Evolutionary conservation across 2,329 filamentous ascomycete species (phyloP).

Genomic region (Sarocladiaceae sp.): DNA sequence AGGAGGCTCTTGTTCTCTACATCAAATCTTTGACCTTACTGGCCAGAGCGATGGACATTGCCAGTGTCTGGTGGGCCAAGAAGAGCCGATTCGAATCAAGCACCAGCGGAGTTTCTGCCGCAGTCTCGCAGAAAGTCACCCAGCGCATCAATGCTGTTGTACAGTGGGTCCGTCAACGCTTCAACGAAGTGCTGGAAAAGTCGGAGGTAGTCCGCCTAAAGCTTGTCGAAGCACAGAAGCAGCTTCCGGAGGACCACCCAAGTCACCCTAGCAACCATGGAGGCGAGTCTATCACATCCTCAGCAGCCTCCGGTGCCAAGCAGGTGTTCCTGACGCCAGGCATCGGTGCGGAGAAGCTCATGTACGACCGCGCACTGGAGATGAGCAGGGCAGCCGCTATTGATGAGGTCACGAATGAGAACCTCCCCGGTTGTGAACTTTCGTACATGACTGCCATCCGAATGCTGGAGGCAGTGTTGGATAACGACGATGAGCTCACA

Average conservation of each 20-base stretch:
- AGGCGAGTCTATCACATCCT: conserved; percentile 50
- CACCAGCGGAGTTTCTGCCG: conserved; percentile 32
- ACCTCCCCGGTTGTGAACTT: conserved; percentile 82
- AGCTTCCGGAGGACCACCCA: conserved; percentile 78
- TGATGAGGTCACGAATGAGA: conserved; percentile 90
- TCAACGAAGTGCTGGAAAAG: conserved; percentile 97
- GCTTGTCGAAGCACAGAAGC: conserved; percentile 78
- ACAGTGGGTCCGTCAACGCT: conserved; percentile 89
- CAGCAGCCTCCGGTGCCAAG: conserved; percentile 63
- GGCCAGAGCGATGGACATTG: conserved; percentile 93
- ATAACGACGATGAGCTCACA: conserved; percentile 64
- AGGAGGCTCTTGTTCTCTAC: conserved; percentile 93
- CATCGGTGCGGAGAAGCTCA: conserved; percentile 90
- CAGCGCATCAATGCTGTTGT: conserved; percentile 87
- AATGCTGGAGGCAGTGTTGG: conserved; percentile 92
- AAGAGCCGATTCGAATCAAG: conserved; percentile 63
- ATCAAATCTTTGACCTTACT: conserved; percentile 89
- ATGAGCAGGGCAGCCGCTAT: conserved; percentile 95
- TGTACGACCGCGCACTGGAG: conserved; percentile 96
- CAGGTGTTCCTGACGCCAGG: conserved; percentile 82
- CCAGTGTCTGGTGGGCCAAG: conserved; percentile 84
- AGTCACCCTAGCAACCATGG: conserved; percentile 78
- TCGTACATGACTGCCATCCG: conserved; percentile 90
- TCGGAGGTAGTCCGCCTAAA: conserved; percentile 90
- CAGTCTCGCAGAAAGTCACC: conserved; percentile 46